Percentiles rank a stretch among this genome's conserved stretches.
Conservation (phyloP, 2,329 filamentous ascomycete genomes). For the Aureobasidium leucospermi region DNA sequence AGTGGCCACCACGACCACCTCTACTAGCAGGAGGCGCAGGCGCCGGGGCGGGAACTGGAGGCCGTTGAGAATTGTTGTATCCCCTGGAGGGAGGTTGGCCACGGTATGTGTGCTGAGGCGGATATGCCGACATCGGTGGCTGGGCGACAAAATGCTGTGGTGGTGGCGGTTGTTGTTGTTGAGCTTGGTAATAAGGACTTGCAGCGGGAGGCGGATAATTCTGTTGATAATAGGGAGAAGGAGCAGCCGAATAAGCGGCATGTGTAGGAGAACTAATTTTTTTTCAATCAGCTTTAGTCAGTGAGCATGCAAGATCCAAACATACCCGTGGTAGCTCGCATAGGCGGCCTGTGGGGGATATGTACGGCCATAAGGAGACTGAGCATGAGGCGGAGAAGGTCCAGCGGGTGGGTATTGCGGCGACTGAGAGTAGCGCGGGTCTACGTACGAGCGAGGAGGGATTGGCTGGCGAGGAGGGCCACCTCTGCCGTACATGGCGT, state of each 20-base stretch:
- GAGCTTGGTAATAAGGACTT: conserved; percentile 17
- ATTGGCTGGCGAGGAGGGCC: conserved; percentile 15
- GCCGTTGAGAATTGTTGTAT: conserved; percentile 35
- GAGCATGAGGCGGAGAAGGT: conserved; percentile 42
- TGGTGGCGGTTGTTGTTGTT: neutral
- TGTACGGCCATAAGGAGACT: conserved; percentile 53
- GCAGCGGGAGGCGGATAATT: conserved; percentile 17
- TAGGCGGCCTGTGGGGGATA: conserved; percentile 44
- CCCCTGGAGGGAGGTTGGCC: conserved; percentile 26
- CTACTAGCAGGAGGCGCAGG: conserved; percentile 29
- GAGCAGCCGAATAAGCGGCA: conserved; percentile 49
- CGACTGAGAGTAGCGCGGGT: conserved; percentile 44
- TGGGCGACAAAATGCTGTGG: conserved; percentile 30
- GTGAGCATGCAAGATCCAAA: conserved; percentile 21
- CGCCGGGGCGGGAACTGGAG: conserved; percentile 42
- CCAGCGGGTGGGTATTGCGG: conserved; percentile 41
- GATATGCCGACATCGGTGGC: neutral
- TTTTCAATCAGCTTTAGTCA: conserved; percentile 22
- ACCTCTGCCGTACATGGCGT: conserved; percentile 18
- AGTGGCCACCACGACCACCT: conserved; percentile 52
- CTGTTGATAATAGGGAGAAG: conserved; percentile 49
- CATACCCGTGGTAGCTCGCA: conserved; percentile 46
- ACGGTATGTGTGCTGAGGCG: conserved; percentile 33
- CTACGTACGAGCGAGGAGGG: conserved; percentile 14
- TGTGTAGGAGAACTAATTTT: conserved; percentile 35